Conservation (phyloP, 352 stramenopile genomes). For the Phytophthora pini region DNA sequence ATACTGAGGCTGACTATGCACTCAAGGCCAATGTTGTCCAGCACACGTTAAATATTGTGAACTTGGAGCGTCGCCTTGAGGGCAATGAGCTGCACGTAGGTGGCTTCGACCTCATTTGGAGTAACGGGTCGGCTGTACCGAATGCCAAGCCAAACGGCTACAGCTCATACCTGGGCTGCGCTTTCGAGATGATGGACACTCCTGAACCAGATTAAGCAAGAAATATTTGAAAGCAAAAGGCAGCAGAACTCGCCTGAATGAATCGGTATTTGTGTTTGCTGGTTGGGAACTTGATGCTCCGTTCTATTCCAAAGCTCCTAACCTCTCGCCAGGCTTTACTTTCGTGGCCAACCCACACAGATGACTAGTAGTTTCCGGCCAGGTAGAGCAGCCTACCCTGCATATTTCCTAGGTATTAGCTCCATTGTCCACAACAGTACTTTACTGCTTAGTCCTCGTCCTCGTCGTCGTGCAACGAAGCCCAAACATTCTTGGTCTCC, state of each 20-base stretch:
- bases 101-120: slow-evolving; percentile 79
- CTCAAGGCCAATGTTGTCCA: slow-evolving; percentile 91
- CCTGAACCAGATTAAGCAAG: slow-evolving; percentile 18
- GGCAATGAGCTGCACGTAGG: slow-evolving; percentile 61
- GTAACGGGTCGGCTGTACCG: slow-evolving; percentile 37
- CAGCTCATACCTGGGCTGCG: slow-evolving; percentile 64
- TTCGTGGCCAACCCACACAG: slow-evolving; percentile 1
- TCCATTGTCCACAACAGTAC: slow-evolving; percentile 1
- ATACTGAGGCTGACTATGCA: slow-evolving; percentile 75
- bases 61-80: slow-evolving; percentile 66
- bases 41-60: slow-evolving; percentile 88
- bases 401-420: neutral
- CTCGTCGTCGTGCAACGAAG: slow-evolving; percentile 70
- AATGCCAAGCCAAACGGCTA: slow-evolving; percentile 59
- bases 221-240: slow-evolving; percentile 5
- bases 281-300: slow-evolving; percentile 13
- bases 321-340: slow-evolving; percentile 10
- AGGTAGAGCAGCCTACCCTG: no score
- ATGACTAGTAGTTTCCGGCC: neutral
- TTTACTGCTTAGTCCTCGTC: slow-evolving; percentile 50
- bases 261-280: slow-evolving; percentile 27
- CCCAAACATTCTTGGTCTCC: slow-evolving; percentile 78
- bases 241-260: slow-evolving; percentile 4
- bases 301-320: slow-evolving; percentile 25
- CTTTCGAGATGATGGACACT: slow-evolving; percentile 44